Evolutionary conservation across 2,329 filamentous ascomycete species (phyloP).

Genomic region (Ophiostoma himal-ulmi): DNA sequence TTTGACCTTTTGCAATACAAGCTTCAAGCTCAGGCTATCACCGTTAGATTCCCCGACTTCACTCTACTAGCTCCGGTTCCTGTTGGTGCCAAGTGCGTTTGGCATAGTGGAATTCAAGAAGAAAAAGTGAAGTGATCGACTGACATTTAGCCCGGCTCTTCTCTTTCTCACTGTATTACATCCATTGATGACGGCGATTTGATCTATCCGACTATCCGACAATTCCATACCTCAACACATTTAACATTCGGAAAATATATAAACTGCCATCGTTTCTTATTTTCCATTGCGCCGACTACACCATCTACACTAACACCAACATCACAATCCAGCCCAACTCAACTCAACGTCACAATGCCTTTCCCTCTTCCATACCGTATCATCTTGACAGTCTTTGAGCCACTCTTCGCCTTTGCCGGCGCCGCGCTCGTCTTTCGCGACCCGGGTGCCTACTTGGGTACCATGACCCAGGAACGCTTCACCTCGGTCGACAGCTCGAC

Average conservation of each 20-base stretch:
- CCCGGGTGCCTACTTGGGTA: slow-evolving; percentile 31
- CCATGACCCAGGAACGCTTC: slow-evolving; percentile 30
- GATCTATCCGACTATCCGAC: background rate
- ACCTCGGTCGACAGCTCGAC: slow-evolving; percentile 20
- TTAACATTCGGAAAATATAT: background rate
- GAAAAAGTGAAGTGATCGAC: background rate
- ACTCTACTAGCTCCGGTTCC: background rate
- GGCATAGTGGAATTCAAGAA: background rate
- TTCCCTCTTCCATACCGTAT: slow-evolving; percentile 34
- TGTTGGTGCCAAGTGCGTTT: background rate
- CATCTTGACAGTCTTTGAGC: slow-evolving; percentile 34
- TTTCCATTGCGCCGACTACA: background rate
- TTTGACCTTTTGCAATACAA: too few species aligned
- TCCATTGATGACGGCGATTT: background rate
- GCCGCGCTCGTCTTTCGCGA: slow-evolving; percentile 30
- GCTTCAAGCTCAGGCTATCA: background rate
- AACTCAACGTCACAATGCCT: background rate
- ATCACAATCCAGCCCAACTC: background rate
- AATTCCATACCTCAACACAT: background rate
- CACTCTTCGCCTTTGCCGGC: slow-evolving; percentile 33
- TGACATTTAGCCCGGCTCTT: background rate
- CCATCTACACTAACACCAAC: background rate
- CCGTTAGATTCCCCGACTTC: background rate
- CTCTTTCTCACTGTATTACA: background rate
- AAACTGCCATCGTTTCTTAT: background rate